Conservation (phyloP, 257 asterid species). For the Solanum ossicruentum region DNA sequence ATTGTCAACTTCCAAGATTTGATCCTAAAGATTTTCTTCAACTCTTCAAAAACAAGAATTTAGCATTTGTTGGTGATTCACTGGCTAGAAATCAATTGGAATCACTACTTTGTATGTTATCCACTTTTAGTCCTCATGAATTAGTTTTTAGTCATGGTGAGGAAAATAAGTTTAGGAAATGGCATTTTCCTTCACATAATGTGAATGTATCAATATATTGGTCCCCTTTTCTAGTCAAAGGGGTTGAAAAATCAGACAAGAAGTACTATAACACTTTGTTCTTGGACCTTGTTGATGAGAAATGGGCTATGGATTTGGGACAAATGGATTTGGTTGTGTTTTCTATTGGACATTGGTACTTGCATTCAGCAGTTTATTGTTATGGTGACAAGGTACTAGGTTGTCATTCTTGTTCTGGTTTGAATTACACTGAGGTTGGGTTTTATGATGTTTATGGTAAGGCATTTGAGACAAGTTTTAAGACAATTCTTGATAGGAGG, state of each 20-base stretch:
- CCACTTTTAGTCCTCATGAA: slow-evolving; percentile 31
- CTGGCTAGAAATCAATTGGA: slow-evolving; percentile 77
- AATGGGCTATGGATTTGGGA: slow-evolving; percentile 44
- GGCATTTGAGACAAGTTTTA: slow-evolving; percentile 41
- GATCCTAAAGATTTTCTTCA: slow-evolving; percentile 41
- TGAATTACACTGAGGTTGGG: slow-evolving; percentile 44
- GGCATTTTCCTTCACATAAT: slow-evolving; percentile 37
- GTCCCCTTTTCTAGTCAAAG: slow-evolving; percentile 79
- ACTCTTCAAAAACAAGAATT: slow-evolving; percentile 36
- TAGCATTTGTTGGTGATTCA: slow-evolving; percentile 86
- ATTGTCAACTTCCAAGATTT: slow-evolving; percentile 57
- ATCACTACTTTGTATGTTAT: slow-evolving; percentile 51
- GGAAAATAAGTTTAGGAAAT: slow-evolving; percentile 53
- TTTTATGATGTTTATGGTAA: slow-evolving; percentile 37
- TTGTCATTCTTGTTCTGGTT: slow-evolving; percentile 32
- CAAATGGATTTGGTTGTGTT: slow-evolving; percentile 37
- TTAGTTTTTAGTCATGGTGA: slow-evolving; percentile 38
- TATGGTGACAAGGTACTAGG: slow-evolving; percentile 33
- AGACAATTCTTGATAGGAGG: slow-evolving; percentile 10
- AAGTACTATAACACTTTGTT: slow-evolving; percentile 25
- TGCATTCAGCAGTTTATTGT: slow-evolving; percentile 32
- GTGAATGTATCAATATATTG: slow-evolving; percentile 49
- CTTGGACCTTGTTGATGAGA: slow-evolving; percentile 46
- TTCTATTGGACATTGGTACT: slow-evolving; percentile 67
- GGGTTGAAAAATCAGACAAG: slow-evolving; percentile 30